A percentile compares a stretch with the other conserved stretches of the same genome.
Conservation (phyloP, 2,329 filamentous ascomycete genomes). For the Emergomyces africanus region DNA sequence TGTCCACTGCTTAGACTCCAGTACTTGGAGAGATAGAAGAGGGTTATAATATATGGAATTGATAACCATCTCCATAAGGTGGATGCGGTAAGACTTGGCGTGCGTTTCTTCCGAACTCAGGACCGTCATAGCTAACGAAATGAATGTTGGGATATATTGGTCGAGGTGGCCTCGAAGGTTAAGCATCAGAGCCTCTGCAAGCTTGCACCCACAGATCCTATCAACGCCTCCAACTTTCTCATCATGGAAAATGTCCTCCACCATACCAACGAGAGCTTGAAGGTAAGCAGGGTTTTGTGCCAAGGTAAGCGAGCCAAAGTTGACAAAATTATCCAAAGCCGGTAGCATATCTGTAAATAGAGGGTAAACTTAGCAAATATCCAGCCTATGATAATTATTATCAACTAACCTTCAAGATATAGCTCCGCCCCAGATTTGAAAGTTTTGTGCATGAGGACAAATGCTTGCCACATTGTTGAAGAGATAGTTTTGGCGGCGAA, state of each 20-base stretch:
- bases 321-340: slow-evolving; percentile 93
- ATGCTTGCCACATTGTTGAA: slow-evolving; percentile 95
- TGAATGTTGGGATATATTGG: slow-evolving; percentile 76
- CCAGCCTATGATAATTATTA: not conserved
- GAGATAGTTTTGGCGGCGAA: slow-evolving; percentile 95
- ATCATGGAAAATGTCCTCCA: slow-evolving; percentile 86
- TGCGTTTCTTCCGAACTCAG: slow-evolving; percentile 64
- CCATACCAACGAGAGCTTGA: slow-evolving; percentile 83
- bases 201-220: slow-evolving; percentile 91
- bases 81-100: slow-evolving; percentile 87
- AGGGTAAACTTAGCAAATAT: slow-evolving; percentile 9
- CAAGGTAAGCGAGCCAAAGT: slow-evolving; percentile 73
- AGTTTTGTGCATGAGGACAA: slow-evolving; percentile 89
- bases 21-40: slow-evolving; percentile 63
- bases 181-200: slow-evolving; percentile 94
- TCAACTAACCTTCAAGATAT: slow-evolving; percentile 58
- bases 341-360: slow-evolving; percentile 72
- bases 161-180: slow-evolving; percentile 83
- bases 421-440: slow-evolving; percentile 96
- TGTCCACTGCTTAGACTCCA: slow-evolving; percentile 89
- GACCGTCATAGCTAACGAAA: slow-evolving; percentile 76
- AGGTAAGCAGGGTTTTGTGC: slow-evolving; percentile 76
- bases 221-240: slow-evolving; percentile 88
- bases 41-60: slow-evolving; percentile 98
- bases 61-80: slow-evolving; percentile 98